phyloP scores from a whole-genome alignment of 345 rosid genomes.

The Alliaria petiolata region DNA sequence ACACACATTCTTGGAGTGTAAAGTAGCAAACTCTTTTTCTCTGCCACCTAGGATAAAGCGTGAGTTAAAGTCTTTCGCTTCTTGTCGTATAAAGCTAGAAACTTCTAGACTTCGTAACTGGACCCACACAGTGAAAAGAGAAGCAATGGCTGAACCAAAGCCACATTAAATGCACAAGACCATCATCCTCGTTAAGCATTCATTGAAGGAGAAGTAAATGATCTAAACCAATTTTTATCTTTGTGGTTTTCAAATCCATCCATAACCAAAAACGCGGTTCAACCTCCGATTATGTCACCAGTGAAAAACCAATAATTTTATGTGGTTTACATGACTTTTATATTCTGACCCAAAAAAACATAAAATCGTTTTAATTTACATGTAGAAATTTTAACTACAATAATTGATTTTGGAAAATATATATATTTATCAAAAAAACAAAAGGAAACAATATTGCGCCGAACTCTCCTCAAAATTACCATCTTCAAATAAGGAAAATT shows the following conservation, averaged over 20 bases:
- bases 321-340: no score
- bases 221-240: no score
- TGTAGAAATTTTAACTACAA: no score
- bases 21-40: background rate
- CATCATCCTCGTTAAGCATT: background rate
- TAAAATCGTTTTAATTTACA: no score
- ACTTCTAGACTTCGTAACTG: background rate
- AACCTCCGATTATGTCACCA: no score
- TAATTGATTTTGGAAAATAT: no score
- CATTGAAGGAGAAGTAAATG: background rate
- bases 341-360: no score
- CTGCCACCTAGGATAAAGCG: background rate
- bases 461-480: background rate
- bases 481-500: conserved; percentile 4
- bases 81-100: background rate
- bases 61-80: background rate
- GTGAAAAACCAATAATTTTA: no score
- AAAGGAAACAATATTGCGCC: background rate
- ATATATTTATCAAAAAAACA: background rate
- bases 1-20: background rate
- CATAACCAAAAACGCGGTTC: no score
- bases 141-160: background rate
- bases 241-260: no score
- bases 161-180: background rate
- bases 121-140: background rate